Conservation (phyloP, 2,329 filamentous ascomycete genomes). For the Periconia sp. region DNA sequence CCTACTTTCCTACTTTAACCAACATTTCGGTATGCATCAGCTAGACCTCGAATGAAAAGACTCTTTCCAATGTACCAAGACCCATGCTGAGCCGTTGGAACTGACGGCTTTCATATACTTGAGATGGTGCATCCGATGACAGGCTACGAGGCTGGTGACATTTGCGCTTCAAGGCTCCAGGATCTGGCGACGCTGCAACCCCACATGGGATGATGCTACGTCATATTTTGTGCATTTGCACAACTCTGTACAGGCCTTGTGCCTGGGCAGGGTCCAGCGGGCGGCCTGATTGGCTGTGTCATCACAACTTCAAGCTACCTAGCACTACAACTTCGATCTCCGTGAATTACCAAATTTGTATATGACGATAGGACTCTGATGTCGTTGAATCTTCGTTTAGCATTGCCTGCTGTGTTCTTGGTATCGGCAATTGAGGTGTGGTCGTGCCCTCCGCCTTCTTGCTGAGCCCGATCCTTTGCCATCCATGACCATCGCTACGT, state of each 20-base stretch:
- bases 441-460: no score
- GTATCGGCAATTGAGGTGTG: no score
- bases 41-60: not conserved
- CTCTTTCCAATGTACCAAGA: not conserved
- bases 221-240: not conserved
- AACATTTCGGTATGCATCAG: not conserved
- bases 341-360: no score
- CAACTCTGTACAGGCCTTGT: not conserved
- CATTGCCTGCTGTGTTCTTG: no score
- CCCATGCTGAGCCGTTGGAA: no score
- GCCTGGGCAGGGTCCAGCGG: not conserved
- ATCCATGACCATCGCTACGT: no score
- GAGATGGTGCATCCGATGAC: no score
- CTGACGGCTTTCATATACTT: not conserved
- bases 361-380: no score
- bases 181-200: not conserved
- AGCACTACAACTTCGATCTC: not conserved
- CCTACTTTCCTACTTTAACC: slow-evolving; percentile 1
- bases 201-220: slow-evolving; percentile 4
- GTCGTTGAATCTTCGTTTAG: no score
- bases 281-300: not conserved
- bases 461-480: no score
- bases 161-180: no score
- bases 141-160: no score
- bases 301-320: not conserved